Evolutionary conservation across 345 rosid genomes (phyloP), one percentile per base, ranked within the genome.

Genomic region (Citrus australasica): DNA sequence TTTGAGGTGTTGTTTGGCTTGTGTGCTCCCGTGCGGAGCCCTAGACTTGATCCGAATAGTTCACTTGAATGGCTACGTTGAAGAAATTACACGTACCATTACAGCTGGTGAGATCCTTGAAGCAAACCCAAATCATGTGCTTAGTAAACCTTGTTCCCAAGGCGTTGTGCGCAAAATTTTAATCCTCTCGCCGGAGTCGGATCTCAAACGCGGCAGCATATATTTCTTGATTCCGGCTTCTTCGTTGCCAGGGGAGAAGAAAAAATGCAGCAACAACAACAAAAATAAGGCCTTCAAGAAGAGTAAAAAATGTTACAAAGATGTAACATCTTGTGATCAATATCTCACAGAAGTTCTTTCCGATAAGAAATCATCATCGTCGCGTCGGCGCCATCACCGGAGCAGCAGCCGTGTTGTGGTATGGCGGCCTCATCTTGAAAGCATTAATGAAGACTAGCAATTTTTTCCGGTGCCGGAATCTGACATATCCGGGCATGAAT

Each of bases 1-100:
- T 78, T 82, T 96, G 82, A 88, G 97, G 75, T 96, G 97, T 64
- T 96, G 97, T 79, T 85, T 96, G 88, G 97, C 97, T 46, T 96
- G 98, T 80, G 90, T 96, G 69, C 93, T 94, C 83, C 98, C 99
- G 1, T 94, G 95, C 77, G 99, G 98, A 67, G 99, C 98, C 61
- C 89, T 96, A 67, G 99, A 96, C 72, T 85, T 96, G 87, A 94
- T 94, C 84, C 88, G 99, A 6, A 87, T 96, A 80, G 98, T 96
- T 79, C 99, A 94, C 82, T 79, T 95, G 73, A 90, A 88, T 63
- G 98, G 99, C 80, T 79, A 82, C 78, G 92, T 93, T 19, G 96
- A 95, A 28, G 99, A 95, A 65, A 88, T 92, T 7, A 89, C 97
- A 2, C 81, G 87, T 28, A 93, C 95, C 0, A 70, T 92, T 83